These are phyloP conservation scores for Ophiostoma ips DNA, from an alignment of 2,329 filamentous ascomycete species.

Conservation along the genomic window DNA sequence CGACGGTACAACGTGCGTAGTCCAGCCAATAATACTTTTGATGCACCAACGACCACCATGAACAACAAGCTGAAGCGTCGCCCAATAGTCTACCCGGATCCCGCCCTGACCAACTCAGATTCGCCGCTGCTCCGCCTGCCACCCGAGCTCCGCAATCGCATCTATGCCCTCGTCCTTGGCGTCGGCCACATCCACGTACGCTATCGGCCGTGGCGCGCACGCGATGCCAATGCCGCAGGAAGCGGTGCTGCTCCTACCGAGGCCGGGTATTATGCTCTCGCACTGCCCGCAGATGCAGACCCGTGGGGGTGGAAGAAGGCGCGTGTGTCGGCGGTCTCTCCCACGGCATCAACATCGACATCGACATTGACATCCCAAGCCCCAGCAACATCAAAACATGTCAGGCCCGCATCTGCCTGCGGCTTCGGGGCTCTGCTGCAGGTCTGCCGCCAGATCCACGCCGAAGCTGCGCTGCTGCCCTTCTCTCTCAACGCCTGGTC, in stretches of 20 bases:
- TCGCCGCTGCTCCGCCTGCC: conserved; percentile 22
- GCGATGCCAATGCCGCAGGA: neutral
- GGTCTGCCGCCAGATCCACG: conserved; percentile 25
- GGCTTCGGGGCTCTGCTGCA: conserved; percentile 16
- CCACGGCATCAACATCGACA: neutral
- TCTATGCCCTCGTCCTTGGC: conserved; percentile 21
- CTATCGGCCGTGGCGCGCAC: conserved; percentile 11
- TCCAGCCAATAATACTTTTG: too few species aligned
- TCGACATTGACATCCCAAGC: neutral
- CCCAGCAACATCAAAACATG: too few species aligned
- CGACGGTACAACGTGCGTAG: too few species aligned
- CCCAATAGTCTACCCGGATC: neutral
- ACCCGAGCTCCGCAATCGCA: conserved; percentile 22
- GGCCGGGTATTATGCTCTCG: conserved; percentile 19
- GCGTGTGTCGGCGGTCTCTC: neutral
- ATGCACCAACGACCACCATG: too few species aligned
- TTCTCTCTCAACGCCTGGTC: conserved; percentile 23
- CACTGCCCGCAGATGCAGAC: conserved; percentile 17
- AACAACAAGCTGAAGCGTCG: too few species aligned
- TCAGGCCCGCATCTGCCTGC: neutral
- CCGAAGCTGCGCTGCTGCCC: conserved; percentile 22
- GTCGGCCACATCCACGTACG: conserved; percentile 22
- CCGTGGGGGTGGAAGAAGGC: conserved; percentile 16
- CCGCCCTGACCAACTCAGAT: neutral
- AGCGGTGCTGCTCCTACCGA: neutral